A percentile compares a stretch with the other conserved stretches of the same genome.
These are phyloP conservation scores for Vitellaria paradoxa DNA, from an alignment of 179 eudicot genomes.

Conservation along the genomic window DNA sequence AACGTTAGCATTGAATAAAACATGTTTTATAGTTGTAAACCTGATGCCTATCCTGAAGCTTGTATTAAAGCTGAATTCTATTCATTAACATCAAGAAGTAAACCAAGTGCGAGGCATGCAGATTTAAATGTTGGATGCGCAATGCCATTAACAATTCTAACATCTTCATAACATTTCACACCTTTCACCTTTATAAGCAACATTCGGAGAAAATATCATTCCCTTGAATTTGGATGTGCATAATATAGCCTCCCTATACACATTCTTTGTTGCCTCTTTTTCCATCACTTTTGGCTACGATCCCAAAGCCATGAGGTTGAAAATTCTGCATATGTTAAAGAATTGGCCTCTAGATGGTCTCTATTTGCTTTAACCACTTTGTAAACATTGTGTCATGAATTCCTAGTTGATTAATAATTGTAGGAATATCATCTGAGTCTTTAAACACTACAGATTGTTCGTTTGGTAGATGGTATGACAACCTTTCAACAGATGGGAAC, in stretches of 20 bases:
- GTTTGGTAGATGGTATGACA: neutral
- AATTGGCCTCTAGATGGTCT: neutral
- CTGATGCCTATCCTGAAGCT: neutral
- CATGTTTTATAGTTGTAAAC: neutral
- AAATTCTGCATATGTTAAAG: neutral
- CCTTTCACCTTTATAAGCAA: neutral
- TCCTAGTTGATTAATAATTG: neutral
- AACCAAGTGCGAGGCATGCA: constrained; percentile 1
- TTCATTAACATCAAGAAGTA: neutral
- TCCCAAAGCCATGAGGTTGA: neutral
- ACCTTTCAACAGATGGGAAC: neutral
- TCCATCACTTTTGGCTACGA: neutral
- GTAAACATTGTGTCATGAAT: neutral
- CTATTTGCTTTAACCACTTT: neutral
- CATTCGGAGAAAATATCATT: neutral
- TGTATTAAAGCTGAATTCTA: neutral
- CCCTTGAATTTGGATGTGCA: neutral
- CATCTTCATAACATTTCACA: neutral
- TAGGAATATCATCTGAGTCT: neutral
- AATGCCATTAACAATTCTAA: neutral
- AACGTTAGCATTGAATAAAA: neutral
- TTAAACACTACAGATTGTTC: neutral
- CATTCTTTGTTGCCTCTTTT: neutral
- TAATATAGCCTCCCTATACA: neutral
- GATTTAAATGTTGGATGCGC: neutral